Base-by-base conservation (phyloP, 2,329 filamentous ascomycete genomes). In the Stemphylium vesicarium region DNA sequence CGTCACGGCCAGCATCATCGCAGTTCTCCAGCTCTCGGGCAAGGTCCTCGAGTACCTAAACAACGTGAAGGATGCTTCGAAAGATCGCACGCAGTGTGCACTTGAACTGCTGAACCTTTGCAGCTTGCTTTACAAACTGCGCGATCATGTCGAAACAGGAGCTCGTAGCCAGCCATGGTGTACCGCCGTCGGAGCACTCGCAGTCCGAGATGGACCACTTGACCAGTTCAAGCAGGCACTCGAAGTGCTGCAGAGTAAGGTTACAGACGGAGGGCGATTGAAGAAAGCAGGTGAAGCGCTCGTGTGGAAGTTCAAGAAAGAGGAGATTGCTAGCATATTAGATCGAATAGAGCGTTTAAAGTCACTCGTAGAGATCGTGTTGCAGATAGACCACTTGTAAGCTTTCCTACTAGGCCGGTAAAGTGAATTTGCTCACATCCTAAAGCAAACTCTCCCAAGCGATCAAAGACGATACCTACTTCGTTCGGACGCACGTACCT, bases 371-470 rank as follows among this genome's bases (percentile, higher is more conserved):
- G 33, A 45, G 13, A 57, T 68, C 10, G 58, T 62, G 6, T 42
- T 69, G 9, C 26, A 68, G 36, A 64, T 64, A 55, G 64, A 68
- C 38, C 56, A 69, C 43, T 65, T 66, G 64, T 69, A 40, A 59
- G 57, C 40, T 18, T 4, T 13, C 26, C 31, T 50, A 35, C 24
- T n/a, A 36, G n/a, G 12, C 26, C 16, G 15, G n/a, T 82, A 38
- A 15, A 37, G 22, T 22, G 15, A 50, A 7, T 8, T 16, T n/a
- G 36, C 53, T 60, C 7, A 58, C 22, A 20, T 41, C 4, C 15
- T 24, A 6, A 48, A 63, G 61, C 32, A 62, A 62, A 54, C 35
- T 63, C 0, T 59, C 58, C 4, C 39, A 56, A 40, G 52, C 57
- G 12, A 59, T 59, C 29, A 53, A 58, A 51, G 32, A 55, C 31